Base-by-base conservation (phyloP, 352 stramenopile genomes). In the Aphanomyces euteiches region DNA sequence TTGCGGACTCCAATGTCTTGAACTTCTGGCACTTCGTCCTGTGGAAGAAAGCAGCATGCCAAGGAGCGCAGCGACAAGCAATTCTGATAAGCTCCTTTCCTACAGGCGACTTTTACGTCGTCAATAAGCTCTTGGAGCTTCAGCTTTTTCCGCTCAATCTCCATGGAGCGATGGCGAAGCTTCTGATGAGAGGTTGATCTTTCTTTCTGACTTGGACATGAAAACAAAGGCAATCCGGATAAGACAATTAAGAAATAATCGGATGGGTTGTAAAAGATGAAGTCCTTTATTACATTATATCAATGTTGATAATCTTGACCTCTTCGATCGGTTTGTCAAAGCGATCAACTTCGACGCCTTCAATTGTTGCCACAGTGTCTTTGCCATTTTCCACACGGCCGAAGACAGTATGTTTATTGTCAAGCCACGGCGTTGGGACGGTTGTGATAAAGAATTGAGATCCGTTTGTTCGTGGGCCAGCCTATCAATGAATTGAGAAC, bases 371-470 rank as follows among this genome's bases (percentile, higher is more conserved):
- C 39, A 99, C 96, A 6, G 93, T 99, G 74, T 99, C 96, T 76
- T 99, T 99, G 66, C 95, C 95, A 17, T 80, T 72, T 47, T 91
- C 87, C 19, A 98, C 90, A 57, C 91, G 86, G 15, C 93, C 93
- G 54, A 98, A 97, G 13, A 98, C 93, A 5, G 91, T 98, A 78
- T 98, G 92, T 63, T 98, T 98, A 75, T 98, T 97, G 78, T 99
- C 96, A 40, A 99, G 76, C 96, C 96, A 99, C 7, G 96, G 96
- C 34, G 95, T 98, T 2, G 96, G 94, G 43, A 98, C 95, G 1
- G 96, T 99, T 17, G 97, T 99, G 68, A 99, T 98, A 85, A 99
- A 99, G 76, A 99, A 99, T 74, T 98, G 90, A 28, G 84, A 92
- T 68, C 85, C 88, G 69, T 95, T 95, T 13, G 86, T 95, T 4